These are phyloP conservation scores for Penicillium arizonense DNA, from an alignment of 495 filamentous ascomycete genomes.

Conservation along the genomic window DNA sequence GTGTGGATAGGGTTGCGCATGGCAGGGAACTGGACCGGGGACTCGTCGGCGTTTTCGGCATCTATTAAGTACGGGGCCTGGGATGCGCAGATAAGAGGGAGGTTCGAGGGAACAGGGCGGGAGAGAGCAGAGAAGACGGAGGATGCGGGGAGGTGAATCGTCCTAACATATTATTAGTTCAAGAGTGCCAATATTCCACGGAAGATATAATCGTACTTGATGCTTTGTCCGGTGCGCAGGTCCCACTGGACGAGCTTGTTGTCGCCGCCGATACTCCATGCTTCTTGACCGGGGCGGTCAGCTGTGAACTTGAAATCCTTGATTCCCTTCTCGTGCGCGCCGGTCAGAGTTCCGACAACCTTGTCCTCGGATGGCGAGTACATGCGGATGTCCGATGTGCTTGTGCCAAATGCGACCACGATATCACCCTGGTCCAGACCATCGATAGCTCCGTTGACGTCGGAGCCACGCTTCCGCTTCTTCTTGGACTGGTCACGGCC, in stretches of 20 bases:
- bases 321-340: constrained; percentile 52
- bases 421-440: constrained; percentile 40
- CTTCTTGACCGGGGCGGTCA: constrained; percentile 38
- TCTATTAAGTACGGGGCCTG: constrained; percentile 54
- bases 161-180: constrained; percentile 31
- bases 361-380: constrained; percentile 53
- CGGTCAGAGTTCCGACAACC: constrained; percentile 47
- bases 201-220: constrained; percentile 37
- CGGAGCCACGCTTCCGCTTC: constrained; percentile 54
- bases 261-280: constrained; percentile 60
- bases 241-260: constrained; percentile 63
- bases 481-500: constrained; percentile 48
- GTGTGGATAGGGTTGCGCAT: constrained; percentile 54
- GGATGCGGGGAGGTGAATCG: constrained; percentile 45
- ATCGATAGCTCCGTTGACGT: constrained; percentile 40
- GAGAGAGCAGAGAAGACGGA: constrained; percentile 41
- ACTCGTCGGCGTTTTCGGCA: constrained; percentile 39
- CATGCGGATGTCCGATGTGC: constrained; percentile 51
- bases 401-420: constrained; percentile 56
- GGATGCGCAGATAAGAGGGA: constrained; percentile 54
- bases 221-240: constrained; percentile 42
- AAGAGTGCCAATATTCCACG: neutral
- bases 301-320: constrained; percentile 58
- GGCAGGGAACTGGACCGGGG: constrained; percentile 46
- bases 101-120: constrained; percentile 40